phyloP scores from a whole-genome alignment of 805 yeast species.

The Candida ipomoeae region DNA sequence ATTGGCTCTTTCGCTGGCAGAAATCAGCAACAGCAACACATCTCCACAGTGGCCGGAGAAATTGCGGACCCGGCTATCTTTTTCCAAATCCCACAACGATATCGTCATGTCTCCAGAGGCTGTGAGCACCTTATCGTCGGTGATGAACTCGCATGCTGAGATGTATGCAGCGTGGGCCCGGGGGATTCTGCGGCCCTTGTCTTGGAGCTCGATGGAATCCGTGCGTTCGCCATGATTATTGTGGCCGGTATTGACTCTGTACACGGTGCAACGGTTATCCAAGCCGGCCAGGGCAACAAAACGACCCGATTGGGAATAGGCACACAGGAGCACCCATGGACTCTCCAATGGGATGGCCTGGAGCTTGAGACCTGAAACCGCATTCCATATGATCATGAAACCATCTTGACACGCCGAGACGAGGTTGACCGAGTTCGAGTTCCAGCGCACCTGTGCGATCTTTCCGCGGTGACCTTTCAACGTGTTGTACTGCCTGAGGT shows the following conservation, averaged over 20 bases:
- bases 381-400: constrained; percentile 78
- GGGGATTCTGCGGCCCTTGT: constrained; percentile 9
- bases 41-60: constrained; percentile 71
- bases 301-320: constrained; percentile 60
- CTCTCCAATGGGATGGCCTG: constrained; percentile 70
- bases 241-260: constrained; percentile 30
- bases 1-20: constrained; percentile 7
- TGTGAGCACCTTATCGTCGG: constrained; percentile 54
- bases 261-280: constrained; percentile 73
- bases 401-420: constrained; percentile 86
- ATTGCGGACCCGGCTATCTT: constrained; percentile 49
- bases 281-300: constrained; percentile 79
- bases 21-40: constrained; percentile 46
- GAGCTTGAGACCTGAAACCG: constrained; percentile 63
- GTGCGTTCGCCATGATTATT: background rate
- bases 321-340: constrained; percentile 77
- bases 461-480: constrained; percentile 70
- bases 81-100: constrained; percentile 72
- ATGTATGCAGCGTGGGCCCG: constrained; percentile 81
- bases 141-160: constrained; percentile 66
- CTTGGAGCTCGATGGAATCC: constrained; percentile 12
- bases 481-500: constrained; percentile 33
- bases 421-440: constrained; percentile 52
- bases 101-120: constrained; percentile 82
- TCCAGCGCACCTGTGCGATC: constrained; percentile 67